Conservation (phyloP, 305 asterid species). For the Solanum aculeatissimum region DNA sequence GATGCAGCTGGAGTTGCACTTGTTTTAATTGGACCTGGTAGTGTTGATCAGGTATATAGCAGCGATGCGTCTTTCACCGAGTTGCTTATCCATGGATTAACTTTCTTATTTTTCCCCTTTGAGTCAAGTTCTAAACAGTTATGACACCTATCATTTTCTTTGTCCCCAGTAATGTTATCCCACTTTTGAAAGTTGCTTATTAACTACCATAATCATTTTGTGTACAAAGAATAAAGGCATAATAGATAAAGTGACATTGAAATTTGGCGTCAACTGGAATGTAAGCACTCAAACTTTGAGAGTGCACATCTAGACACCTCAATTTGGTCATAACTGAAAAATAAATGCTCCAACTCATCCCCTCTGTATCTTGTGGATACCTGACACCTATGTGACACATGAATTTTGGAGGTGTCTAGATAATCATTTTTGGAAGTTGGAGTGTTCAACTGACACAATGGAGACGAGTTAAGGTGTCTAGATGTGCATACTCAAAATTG, state of each 20-base stretch:
- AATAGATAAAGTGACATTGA: neutral
- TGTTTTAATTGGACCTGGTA: conserved; percentile 91
- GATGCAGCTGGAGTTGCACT: conserved; percentile 87
- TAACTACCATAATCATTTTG: neutral
- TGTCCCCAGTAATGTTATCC: neutral
- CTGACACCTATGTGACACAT: neutral
- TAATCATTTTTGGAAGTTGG: neutral
- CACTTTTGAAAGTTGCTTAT: neutral
- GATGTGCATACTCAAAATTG: neutral
- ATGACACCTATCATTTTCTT: neutral
- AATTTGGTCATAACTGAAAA: neutral
- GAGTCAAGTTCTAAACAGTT: neutral
- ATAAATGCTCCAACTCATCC: neutral
- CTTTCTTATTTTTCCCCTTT: neutral
- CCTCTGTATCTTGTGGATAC: neutral
- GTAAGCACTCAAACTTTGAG: neutral
- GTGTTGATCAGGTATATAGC: conserved; percentile 65
- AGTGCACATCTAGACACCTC: neutral
- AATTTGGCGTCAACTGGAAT: neutral
- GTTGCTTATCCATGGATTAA: neutral
- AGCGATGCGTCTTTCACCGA: neutral
- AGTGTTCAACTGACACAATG: neutral
- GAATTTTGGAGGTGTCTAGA: neutral
- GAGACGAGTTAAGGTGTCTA: neutral
- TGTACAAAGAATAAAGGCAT: neutral